A percentile compares a stretch with the other conserved stretches of the same genome.
These are phyloP conservation scores for Epichloe sibirici DNA, from an alignment of 2,329 filamentous ascomycete species.

Conservation along the genomic window DNA sequence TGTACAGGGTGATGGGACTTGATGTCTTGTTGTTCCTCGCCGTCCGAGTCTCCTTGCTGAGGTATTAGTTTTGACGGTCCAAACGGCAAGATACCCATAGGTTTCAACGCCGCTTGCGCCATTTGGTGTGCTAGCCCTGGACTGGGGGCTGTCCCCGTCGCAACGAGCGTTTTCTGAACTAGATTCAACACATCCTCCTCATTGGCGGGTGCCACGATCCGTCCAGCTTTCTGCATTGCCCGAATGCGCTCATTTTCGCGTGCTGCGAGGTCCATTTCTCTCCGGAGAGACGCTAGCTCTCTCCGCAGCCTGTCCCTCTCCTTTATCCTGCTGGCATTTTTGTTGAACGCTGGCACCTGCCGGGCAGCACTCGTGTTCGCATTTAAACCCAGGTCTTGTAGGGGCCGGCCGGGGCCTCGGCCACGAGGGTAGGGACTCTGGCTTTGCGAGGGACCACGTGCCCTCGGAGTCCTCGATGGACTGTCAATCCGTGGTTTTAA, in stretches of 20 bases:
- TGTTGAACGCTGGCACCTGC: slow-evolving; percentile 27
- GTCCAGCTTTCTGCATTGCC: slow-evolving; percentile 26
- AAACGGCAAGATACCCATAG: slow-evolving; percentile 40
- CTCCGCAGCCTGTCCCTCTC: slow-evolving; percentile 39
- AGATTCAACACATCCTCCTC: slow-evolving; percentile 28
- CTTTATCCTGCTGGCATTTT: slow-evolving; percentile 36
- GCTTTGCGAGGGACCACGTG: slow-evolving; percentile 1
- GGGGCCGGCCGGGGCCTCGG: neutral
- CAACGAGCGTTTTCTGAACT: slow-evolving; percentile 27
- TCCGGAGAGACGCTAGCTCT: slow-evolving; percentile 43
- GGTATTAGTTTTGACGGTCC: slow-evolving; percentile 22
- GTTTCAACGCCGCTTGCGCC: slow-evolving; percentile 37
- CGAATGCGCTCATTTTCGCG: slow-evolving; percentile 46
- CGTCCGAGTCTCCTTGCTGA: slow-evolving; percentile 12
- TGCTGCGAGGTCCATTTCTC: slow-evolving; percentile 44
- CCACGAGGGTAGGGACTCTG: slow-evolving; percentile 1
- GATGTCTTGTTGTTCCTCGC: slow-evolving; percentile 28
- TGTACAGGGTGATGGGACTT: slow-evolving; percentile 52
- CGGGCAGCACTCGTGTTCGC: slow-evolving; percentile 26
- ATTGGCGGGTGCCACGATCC: slow-evolving; percentile 21
- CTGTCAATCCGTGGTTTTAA: slow-evolving; percentile 31
- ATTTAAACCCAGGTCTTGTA: slow-evolving; percentile 4
- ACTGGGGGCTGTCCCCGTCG: slow-evolving; percentile 18
- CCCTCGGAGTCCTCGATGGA: slow-evolving; percentile 8
- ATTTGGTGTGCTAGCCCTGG: slow-evolving; percentile 26